phyloP scores from a whole-genome alignment of 225 moss, liverwort and hornwort genomes.

The Straminergon stramineum region DNA sequence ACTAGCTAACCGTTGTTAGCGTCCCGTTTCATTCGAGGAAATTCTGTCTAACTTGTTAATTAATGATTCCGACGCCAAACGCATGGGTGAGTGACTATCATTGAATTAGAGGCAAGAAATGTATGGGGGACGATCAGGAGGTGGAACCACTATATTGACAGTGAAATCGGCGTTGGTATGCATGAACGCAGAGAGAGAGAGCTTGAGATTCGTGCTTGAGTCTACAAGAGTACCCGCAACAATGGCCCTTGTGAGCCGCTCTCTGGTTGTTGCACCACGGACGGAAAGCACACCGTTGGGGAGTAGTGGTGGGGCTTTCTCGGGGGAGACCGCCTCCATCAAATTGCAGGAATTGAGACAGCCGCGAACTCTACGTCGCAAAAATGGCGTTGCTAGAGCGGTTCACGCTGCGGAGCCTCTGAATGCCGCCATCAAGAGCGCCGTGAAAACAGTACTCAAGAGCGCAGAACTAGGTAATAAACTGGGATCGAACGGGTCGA shows the following conservation, averaged over 20 bases:
- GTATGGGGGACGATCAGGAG: background rate
- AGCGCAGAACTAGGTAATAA: background rate
- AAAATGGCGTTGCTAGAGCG: background rate
- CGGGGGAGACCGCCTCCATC: background rate
- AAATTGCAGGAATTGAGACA: background rate
- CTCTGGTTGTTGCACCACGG: background rate
- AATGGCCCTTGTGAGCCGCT: conserved; percentile 9
- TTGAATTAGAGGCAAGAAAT: background rate
- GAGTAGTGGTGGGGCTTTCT: background rate
- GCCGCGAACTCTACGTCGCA: background rate
- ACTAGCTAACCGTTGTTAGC: background rate
- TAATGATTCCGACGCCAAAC: background rate
- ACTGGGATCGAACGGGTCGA: background rate
- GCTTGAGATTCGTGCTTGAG: background rate
- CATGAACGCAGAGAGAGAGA: background rate
- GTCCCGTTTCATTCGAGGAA: background rate
- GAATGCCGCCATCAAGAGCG: background rate
- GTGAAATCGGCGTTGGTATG: background rate
- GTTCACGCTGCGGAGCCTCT: conserved; percentile 19
- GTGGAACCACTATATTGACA: background rate
- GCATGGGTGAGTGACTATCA: background rate
- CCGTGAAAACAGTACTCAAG: background rate
- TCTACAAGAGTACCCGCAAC: background rate
- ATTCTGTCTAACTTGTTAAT: background rate
- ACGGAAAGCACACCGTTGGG: background rate